A percentile compares a stretch with the other conserved stretches of the same genome.
These are phyloP conservation scores for Exophiala mesophila DNA, from an alignment of 2,329 filamentous ascomycete species.

Conservation along the genomic window DNA sequence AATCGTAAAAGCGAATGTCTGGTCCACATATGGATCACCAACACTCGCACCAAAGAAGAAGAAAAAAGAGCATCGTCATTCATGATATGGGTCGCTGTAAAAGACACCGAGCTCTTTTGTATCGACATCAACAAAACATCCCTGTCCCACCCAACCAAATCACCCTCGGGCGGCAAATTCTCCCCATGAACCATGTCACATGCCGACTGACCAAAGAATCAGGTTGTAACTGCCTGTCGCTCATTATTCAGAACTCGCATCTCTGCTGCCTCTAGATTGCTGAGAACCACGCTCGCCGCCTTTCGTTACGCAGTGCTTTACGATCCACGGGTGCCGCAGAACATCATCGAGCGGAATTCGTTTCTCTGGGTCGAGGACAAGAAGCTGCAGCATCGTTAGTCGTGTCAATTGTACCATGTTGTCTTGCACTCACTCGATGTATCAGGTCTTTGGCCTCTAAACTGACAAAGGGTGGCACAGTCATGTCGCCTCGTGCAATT, in stretches of 20 bases:
- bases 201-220: no score
- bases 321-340: conserved; percentile 87
- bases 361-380: conserved; percentile 92
- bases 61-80: no score
- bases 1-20: no score
- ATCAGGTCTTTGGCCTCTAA: conserved; percentile 88
- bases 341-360: conserved; percentile 85
- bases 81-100: no score
- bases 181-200: no score
- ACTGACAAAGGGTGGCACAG: conserved; percentile 83
- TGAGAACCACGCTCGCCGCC: conserved; percentile 23
- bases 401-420: background rate
- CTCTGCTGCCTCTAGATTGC: conserved; percentile 9
- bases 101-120: no score
- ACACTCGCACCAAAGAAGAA: no score
- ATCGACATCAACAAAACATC: no score
- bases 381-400: conserved; percentile 51
- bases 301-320: conserved; percentile 69
- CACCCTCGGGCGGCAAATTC: no score
- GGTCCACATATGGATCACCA: no score
- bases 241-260: conserved; percentile 8
- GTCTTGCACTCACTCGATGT: conserved; percentile 63
- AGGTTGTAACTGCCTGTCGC: no score
- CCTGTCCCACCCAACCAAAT: no score
- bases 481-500: conserved; percentile 87